Percentiles rank a stretch among this genome's conserved stretches.
Evolutionary conservation across 441 rosid genomes (phyloP).

Genomic region (Codiaeum variegatum): DNA sequence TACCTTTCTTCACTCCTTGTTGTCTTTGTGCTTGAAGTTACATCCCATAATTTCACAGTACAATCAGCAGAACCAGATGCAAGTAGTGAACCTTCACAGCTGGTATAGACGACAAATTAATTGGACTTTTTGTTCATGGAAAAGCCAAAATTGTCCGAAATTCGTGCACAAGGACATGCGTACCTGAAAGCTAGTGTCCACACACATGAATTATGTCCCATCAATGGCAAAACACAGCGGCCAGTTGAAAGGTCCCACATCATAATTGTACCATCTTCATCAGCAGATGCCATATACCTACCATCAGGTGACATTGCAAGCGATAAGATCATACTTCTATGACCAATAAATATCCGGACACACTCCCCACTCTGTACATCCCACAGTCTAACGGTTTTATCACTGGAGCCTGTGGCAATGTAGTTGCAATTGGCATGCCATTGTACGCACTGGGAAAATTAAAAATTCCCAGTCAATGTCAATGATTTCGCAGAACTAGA

Average conservation of each 20-base stretch:
- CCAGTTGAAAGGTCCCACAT: constrained; percentile 98
- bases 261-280: constrained; percentile 94
- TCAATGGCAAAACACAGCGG: constrained; percentile 82
- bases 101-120: constrained; percentile 25
- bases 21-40: constrained; percentile 60
- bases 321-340: constrained; percentile 89
- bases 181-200: constrained; percentile 95
- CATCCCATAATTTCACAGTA: constrained; percentile 91
- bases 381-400: constrained; percentile 92
- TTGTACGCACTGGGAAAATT: constrained; percentile 74
- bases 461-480: background rate
- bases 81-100: constrained; percentile 90
- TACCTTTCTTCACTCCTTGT: constrained; percentile 74
- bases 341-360: constrained; percentile 83
- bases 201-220: constrained; percentile 89
- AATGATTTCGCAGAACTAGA: constrained; percentile 6
- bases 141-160: background rate
- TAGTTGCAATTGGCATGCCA: constrained; percentile 99
- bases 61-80: constrained; percentile 98
- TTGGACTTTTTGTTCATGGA: background rate
- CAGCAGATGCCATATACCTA: constrained; percentile 92
- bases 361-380: constrained; percentile 94
- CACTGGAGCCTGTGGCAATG: constrained; percentile 92
- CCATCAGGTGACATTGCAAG: constrained; percentile 97
- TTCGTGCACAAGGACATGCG: constrained; percentile 5